A percentile compares a stretch with the other conserved stretches of the same genome.
phyloP scores from a whole-genome alignment of 2,329 filamentous ascomycete species.

The Catunica adiposa region DNA sequence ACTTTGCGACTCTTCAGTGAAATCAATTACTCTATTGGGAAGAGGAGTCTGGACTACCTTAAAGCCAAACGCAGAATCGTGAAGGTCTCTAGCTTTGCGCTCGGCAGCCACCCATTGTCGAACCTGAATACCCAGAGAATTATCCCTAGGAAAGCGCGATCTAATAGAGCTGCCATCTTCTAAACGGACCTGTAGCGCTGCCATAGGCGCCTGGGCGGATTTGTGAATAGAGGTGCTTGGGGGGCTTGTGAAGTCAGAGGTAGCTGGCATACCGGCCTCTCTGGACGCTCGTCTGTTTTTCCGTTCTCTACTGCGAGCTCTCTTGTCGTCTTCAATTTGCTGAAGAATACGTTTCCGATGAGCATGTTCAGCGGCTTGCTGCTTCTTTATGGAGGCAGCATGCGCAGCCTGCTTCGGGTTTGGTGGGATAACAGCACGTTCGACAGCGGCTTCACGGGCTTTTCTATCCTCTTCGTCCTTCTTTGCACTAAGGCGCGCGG shows the following conservation, averaged over 20 bases:
- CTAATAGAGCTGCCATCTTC: slow-evolving; percentile 73
- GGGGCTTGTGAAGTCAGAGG: slow-evolving; percentile 20
- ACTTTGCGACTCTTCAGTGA: slow-evolving; percentile 53
- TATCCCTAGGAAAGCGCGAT: slow-evolving; percentile 47
- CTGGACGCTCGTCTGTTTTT: slow-evolving; percentile 18
- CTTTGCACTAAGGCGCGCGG: slow-evolving; percentile 27
- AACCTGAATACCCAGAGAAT: slow-evolving; percentile 48
- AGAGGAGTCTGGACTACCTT: slow-evolving; percentile 66
- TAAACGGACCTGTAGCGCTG: slow-evolving; percentile 59
- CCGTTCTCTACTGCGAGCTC: slow-evolving; percentile 41
- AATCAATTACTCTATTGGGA: slow-evolving; percentile 58
- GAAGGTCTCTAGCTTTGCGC: slow-evolving; percentile 35
- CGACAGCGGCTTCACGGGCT: slow-evolving; percentile 4
- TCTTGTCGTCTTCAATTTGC: slow-evolving; percentile 62
- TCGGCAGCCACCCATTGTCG: slow-evolving; percentile 60
- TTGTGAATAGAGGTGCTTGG: slow-evolving; percentile 21
- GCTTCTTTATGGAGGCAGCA: slow-evolving; percentile 41
- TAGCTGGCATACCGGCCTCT: slow-evolving; percentile 20
- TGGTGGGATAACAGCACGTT: slow-evolving; percentile 21
- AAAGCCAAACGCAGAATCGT: slow-evolving; percentile 48
- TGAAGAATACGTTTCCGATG: slow-evolving; percentile 57
- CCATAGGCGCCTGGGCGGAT: slow-evolving; percentile 19
- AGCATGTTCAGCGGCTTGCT: slow-evolving; percentile 35
- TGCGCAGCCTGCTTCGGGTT: slow-evolving; percentile 25
- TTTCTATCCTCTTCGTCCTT: slow-evolving; percentile 18